A percentile compares a stretch with the other conserved stretches of the same genome.
phyloP scores from a whole-genome alignment of 2,329 filamentous ascomycete species.

The Colletotrichum sp. region DNA sequence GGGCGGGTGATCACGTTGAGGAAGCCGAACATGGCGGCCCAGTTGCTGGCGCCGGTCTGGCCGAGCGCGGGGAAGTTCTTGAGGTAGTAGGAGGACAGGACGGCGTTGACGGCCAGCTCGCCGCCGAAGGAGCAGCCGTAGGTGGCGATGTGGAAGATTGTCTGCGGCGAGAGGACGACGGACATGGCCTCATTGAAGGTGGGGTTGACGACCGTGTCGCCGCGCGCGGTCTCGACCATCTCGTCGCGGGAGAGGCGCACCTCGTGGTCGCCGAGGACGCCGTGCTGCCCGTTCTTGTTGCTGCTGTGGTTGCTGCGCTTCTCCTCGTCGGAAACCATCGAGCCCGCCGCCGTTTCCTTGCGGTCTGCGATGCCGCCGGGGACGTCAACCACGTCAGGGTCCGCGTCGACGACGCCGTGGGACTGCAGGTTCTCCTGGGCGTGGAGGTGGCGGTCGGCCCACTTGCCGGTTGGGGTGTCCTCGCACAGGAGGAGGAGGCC shows the following conservation, averaged over 20 bases:
- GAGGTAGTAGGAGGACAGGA: slow-evolving; percentile 64
- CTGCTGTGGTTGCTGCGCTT: slow-evolving; percentile 38
- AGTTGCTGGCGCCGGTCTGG: slow-evolving; percentile 62
- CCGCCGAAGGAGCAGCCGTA: slow-evolving; percentile 69
- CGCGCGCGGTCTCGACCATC: slow-evolving; percentile 59
- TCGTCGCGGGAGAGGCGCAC: slow-evolving; percentile 52
- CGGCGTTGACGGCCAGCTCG: slow-evolving; percentile 66
- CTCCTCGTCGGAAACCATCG: slow-evolving; percentile 33
- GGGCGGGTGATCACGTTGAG: slow-evolving; percentile 74
- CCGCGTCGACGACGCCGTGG: slow-evolving; percentile 49
- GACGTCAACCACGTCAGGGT: slow-evolving; percentile 52
- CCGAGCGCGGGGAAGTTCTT: slow-evolving; percentile 63
- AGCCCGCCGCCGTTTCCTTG: slow-evolving; percentile 24
- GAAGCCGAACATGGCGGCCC: slow-evolving; percentile 78
- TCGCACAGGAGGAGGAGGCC: slow-evolving; percentile 75
- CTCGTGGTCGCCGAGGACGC: slow-evolving; percentile 45
- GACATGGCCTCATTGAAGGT: slow-evolving; percentile 51
- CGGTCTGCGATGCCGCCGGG: slow-evolving; percentile 54
- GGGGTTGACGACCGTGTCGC: slow-evolving; percentile 61
- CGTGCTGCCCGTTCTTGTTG: slow-evolving; percentile 28
- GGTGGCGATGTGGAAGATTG: slow-evolving; percentile 58
- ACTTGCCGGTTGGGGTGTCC: slow-evolving; percentile 83
- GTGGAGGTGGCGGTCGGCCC: slow-evolving; percentile 73
- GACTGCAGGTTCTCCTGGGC: slow-evolving; percentile 57
- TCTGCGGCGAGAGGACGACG: slow-evolving; percentile 59